Conservation (phyloP, 306 rosid genomes). For the Quillaja saponaria region DNA sequence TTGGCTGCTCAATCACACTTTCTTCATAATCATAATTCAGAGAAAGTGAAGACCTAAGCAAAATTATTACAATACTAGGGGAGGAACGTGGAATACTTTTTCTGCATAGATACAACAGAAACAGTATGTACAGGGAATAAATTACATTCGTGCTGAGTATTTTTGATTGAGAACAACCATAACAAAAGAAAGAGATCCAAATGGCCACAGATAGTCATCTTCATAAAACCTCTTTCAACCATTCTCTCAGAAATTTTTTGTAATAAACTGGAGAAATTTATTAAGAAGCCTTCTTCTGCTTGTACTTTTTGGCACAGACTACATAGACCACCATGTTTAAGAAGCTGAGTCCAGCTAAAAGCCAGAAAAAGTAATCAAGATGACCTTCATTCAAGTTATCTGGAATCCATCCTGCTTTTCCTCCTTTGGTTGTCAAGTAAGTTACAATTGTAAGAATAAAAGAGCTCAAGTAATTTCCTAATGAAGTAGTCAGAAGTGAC, state of each 20-base stretch:
- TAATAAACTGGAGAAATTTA: background rate
- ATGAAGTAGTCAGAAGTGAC: constrained; percentile 69
- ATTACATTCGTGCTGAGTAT: constrained; percentile 13
- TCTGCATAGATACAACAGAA: background rate
- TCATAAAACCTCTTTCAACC: background rate
- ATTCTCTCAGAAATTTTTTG: background rate
- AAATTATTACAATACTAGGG: too few relatives aligned
- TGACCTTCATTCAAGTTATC: constrained; percentile 84
- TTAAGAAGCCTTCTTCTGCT: constrained; percentile 68
- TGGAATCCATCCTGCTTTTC: constrained; percentile 76
- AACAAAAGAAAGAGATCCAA: constrained; percentile 21
- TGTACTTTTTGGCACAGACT: constrained; percentile 65
- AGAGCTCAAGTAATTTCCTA: constrained; percentile 88
- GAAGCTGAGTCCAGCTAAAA: constrained; percentile 81
- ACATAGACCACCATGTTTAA: constrained; percentile 62
- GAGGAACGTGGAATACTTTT: too few relatives aligned
- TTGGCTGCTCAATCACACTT: too few relatives aligned
- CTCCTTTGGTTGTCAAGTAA: constrained; percentile 67
- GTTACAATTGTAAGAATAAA: constrained; percentile 77
- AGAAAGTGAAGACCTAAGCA: too few relatives aligned
- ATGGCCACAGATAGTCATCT: background rate
- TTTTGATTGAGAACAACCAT: constrained; percentile 17
- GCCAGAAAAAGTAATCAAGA: constrained; percentile 88
- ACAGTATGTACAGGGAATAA: constrained; percentile 3
- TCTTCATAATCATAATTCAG: too few relatives aligned